Evolutionary conservation across 202 grass and related monocot genomes (phyloP).

Genomic region (Saccharum hybrid): DNA sequence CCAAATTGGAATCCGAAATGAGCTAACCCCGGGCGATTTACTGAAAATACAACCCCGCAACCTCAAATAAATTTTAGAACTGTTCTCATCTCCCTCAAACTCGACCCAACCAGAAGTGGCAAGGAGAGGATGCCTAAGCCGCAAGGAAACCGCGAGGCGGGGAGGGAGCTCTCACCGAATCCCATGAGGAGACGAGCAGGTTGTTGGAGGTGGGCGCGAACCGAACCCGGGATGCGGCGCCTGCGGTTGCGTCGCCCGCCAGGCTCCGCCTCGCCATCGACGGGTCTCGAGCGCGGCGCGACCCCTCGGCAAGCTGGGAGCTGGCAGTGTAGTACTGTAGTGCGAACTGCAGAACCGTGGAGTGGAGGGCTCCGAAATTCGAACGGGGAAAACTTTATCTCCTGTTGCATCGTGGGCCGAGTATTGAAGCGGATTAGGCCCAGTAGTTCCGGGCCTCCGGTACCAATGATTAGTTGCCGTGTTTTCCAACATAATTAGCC

Average conservation of each 20-base stretch:
- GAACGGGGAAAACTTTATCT: neutral
- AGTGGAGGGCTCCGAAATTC: neutral
- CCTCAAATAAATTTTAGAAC: neutral
- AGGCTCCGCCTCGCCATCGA: constrained; percentile 47
- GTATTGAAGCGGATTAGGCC: neutral
- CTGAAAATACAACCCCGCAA: neutral
- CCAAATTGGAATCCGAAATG: neutral
- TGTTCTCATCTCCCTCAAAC: neutral
- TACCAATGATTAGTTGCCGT: neutral
- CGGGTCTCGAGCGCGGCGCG: constrained; percentile 6
- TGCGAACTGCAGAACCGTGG: neutral
- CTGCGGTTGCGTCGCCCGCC: constrained; percentile 35
- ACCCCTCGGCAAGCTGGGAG: neutral
- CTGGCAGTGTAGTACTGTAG: neutral
- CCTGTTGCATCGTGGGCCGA: neutral
- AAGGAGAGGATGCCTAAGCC: neutral
- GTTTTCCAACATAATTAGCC: too few species aligned
- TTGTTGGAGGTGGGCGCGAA: constrained; percentile 70
- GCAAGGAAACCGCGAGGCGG: neutral
- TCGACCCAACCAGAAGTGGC: neutral
- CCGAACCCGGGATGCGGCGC: constrained; percentile 64
- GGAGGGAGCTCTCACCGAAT: constrained; percentile 52
- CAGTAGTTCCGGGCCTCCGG: neutral
- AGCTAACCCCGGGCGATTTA: neutral
- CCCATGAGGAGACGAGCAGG: constrained; percentile 69